phyloP scores from a whole-genome alignment of 805 yeast genomes.

The Yarrowia deformans region DNA sequence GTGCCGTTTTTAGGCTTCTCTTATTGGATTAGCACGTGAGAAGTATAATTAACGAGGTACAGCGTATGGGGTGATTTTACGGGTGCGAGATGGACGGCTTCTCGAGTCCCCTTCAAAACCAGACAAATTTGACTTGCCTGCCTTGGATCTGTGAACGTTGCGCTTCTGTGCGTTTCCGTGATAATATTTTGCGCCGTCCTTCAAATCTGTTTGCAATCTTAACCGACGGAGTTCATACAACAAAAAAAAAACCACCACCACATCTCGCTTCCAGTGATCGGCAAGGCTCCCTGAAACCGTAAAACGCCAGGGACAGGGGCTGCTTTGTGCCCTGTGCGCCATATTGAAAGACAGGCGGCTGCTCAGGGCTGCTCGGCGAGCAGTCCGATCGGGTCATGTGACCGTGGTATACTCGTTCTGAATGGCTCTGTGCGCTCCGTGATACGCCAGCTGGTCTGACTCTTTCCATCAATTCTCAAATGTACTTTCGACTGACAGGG shows the following conservation, averaged over 20 bases:
- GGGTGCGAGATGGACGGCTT: neutral
- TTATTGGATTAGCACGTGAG: constrained; percentile 22
- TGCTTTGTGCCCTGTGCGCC: neutral
- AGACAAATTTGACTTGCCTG: too few relatives aligned
- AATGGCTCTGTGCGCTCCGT: too few relatives aligned
- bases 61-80: neutral
- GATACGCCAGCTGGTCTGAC: too few relatives aligned
- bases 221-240: neutral
- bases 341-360: neutral
- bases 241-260: neutral
- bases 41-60: constrained; percentile 5
- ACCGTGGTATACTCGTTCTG: too few relatives aligned
- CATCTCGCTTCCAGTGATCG: constrained; percentile 11
- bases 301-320: constrained; percentile 8
- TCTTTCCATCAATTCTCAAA: too few relatives aligned
- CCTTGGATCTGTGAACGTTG: neutral
- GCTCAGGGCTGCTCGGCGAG: neutral
- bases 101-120: too few relatives aligned
- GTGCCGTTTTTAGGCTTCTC: neutral
- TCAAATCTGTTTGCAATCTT: neutral
- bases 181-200: neutral
- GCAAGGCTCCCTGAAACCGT: constrained; percentile 22
- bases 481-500: neutral
- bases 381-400: neutral
- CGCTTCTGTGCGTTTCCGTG: neutral